These are phyloP conservation scores for Thermomucor indicae-seudaticae DNA, from an alignment of 371 early-diverging fungal species.

Conservation along the genomic window DNA sequence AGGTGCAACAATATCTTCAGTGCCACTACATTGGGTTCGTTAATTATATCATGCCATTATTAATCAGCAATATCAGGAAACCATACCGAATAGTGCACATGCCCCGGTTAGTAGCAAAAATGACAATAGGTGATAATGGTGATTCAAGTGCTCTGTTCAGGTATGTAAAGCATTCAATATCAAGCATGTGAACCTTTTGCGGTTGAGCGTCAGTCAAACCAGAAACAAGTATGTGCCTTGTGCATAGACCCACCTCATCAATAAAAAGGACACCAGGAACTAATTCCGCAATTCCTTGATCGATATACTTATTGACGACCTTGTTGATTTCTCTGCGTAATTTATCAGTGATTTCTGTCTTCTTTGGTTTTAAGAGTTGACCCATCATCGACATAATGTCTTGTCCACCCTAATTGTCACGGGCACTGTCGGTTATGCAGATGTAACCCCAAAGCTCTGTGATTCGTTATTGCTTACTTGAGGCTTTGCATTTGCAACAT, in stretches of 20 bases:
- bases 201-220: too few relatives aligned
- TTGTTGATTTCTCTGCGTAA: constrained; percentile 98
- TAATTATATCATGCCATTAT: background rate
- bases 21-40: constrained; percentile 56
- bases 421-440: background rate
- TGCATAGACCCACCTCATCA: constrained; percentile 76
- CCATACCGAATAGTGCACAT: constrained; percentile 85
- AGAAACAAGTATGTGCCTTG: background rate
- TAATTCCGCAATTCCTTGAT: constrained; percentile 97
- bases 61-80: too few relatives aligned
- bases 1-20: constrained; percentile 86
- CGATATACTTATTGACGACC: constrained; percentile 97
- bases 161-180: constrained; percentile 98
- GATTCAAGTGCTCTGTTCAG: constrained; percentile 96
- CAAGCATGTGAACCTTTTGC: constrained; percentile 95
- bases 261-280: constrained; percentile 98
- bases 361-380: constrained; percentile 94
- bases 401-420: constrained; percentile 70
- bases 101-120: constrained; percentile 97
- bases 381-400: constrained; percentile 98
- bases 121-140: constrained; percentile 93
- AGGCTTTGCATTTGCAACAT: constrained; percentile 96
- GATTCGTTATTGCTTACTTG: constrained; percentile 40
- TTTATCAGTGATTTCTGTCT: constrained; percentile 98
- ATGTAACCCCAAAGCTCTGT: background rate